Evolutionary conservation across 306 rosid genomes (phyloP), one percentile per base, ranked within the genome.

Genomic region (Pterocarpus macrocarpus): DNA sequence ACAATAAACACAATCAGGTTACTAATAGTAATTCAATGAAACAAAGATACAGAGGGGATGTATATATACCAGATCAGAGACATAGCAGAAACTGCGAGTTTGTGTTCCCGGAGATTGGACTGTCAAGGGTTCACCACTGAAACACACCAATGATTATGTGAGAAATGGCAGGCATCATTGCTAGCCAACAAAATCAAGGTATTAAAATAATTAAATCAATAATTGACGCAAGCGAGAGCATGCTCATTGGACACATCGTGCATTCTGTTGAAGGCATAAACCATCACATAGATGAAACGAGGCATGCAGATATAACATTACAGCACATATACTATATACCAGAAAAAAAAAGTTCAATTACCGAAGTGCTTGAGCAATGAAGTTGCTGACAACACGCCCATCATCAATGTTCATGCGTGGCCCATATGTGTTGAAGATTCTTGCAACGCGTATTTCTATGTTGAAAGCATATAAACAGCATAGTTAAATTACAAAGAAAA

Each of bases 371-470:
- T 95, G 99, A 58, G 99, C 99, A 76, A 95, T 90, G 83, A 95
- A 95, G 87, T 95, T 95, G 91, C 99, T 95, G 45, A 95, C 99
- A 2, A 93, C 99, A 82, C 99, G 99, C 0, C 99, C 99, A 80
- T 95, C 99, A 34, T 95, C 99, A 57, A 95, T 95, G 79, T 93
- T 95, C 99, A 95, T 95, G 83, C 99, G 99, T 7, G 99, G 97
- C n/a, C 99, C 99, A 12, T 95, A 95, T 58, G 99, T 95, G 85
- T 95, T 95, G 49, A 95, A 95, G 86, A 95, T 95, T 87, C 99
- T 90, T 15, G 99, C 99, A 83, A 95, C 83, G 15, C 97, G 94
- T 64, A 95, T 95, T 86, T 91, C 99, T 95, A 69, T 38, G 4
- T 47, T 33, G 52, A 81, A 80, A 87, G 22, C 55, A 75, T 55